A percentile compares a stretch with the other conserved stretches of the same genome.
Conservation (phyloP, 305 asterid species). For the Plantago rigida region DNA sequence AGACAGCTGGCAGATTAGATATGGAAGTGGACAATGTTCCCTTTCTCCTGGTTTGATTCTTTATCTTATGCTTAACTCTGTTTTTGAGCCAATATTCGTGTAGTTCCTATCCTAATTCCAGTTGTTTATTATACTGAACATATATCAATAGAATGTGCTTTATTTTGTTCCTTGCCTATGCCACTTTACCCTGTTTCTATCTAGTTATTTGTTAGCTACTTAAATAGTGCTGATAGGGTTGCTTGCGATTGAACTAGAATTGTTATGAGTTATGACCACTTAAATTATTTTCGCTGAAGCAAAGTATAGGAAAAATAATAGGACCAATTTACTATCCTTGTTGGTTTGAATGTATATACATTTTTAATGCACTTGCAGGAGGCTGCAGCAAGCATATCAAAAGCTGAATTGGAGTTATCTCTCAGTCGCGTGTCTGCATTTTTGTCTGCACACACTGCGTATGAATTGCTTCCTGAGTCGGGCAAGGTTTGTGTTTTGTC, state of each 20-base stretch:
- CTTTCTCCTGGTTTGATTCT: constrained; percentile 63
- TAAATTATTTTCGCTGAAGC: neutral
- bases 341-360: neutral
- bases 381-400: constrained; percentile 47
- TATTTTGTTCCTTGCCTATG: neutral
- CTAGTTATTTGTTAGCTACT: neutral
- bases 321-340: neutral
- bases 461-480: constrained; percentile 80
- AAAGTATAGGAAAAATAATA: neutral
- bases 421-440: constrained; percentile 54
- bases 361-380: constrained; percentile 18
- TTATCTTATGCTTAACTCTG: constrained; percentile 12
- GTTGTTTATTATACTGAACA: neutral
- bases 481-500: constrained; percentile 50
- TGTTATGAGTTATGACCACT: neutral
- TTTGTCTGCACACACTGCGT: constrained; percentile 61
- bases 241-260: neutral
- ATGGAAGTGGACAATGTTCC: constrained; percentile 85
- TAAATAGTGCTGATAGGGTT: neutral
- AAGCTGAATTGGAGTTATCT: constrained; percentile 52
- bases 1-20: constrained; percentile 50
- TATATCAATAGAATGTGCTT: neutral
- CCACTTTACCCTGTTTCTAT: neutral
- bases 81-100: neutral
- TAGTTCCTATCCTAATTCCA: neutral